A percentile compares a stretch with the other conserved stretches of the same genome.
These are phyloP conservation scores for Phaeosphaeriaceae sp. DNA, from an alignment of 2,329 filamentous ascomycete genomes.

Conservation along the genomic window DNA sequence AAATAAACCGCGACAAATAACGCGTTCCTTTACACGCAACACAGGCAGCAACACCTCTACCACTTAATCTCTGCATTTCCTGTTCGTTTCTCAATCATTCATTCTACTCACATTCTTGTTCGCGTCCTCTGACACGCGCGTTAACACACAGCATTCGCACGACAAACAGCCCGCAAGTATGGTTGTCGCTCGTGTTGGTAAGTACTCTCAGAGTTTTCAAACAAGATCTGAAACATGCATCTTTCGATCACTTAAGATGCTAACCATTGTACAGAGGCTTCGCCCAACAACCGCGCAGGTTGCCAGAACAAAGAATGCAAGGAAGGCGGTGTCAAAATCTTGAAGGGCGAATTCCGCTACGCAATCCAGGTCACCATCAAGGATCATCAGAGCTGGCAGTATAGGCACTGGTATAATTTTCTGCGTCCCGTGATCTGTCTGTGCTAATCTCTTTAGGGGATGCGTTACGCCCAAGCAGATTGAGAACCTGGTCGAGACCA, in stretches of 20 bases:
- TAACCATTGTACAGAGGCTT: constrained; percentile 24
- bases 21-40: not conserved
- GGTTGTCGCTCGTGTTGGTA: constrained; percentile 39
- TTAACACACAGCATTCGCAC: constrained; percentile 1
- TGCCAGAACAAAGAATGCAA: constrained; percentile 80
- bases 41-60: constrained; percentile 4
- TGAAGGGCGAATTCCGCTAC: constrained; percentile 74
- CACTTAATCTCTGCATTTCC: not conserved
- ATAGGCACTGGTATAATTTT: constrained; percentile 80
- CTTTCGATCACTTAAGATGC: not conserved
- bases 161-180: constrained; percentile 17
- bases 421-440: not conserved
- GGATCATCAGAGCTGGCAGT: constrained; percentile 71
- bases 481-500: constrained; percentile 66
- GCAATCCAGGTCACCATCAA: constrained; percentile 73
- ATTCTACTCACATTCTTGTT: constrained; percentile 7
- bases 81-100: not conserved
- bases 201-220: constrained; percentile 2
- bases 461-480: constrained; percentile 83
- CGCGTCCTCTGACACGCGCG: not conserved
- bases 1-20: constrained; percentile 14
- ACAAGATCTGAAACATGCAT: not conserved
- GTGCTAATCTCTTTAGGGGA: constrained; percentile 66
- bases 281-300: constrained; percentile 69
- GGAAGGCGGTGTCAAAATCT: constrained; percentile 71